Base-by-base conservation (phyloP, 345 rosid genomes). In the Erodium maritimum region DNA sequence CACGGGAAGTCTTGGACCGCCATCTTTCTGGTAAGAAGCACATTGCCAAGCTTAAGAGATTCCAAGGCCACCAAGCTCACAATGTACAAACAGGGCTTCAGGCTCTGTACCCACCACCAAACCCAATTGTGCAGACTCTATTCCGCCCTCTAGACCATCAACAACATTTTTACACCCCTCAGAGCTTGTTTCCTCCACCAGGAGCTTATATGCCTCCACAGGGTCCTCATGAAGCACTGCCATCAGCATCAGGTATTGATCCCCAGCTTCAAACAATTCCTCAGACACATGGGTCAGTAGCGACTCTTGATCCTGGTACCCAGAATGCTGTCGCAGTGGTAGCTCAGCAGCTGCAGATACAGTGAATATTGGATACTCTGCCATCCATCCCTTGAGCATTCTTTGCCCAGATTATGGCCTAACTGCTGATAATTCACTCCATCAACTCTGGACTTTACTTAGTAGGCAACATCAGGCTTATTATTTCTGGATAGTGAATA, bases 1-100 rank as follows among this genome's bases (percentile, higher is more conserved):
- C 73, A 16, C 23, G 34, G 45, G 73, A 70, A 57, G 73, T 70
- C 60, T 61, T 77, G 22, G 64, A 62, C 59, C 20, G 62, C 52
- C 81, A 77, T 70, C 58, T 70, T 55, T 67, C 73, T 59, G 81
- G 81, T 51, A 68, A 68, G 65, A 77, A 71, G 58, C 72, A 73
- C 52, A 55, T 71, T 19, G 68, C 78, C 22, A 77, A 69, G 64
- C 50, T 57, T 58, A 73, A 71, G 58, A 63, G 65, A 45, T 68
- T 61, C 61, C 61, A 71, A 60, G 69, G 70, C 45, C 73, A 62
- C 65, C 71, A 63, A 57, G 68, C 69, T 21, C 29, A 65, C 67
- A 61, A 67, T 51, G 73, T 73, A 19, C 67, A 62, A 14, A 24
- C 54, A 50, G 78, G 74, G 50, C 67, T 71, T 57, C 72, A 66